phyloP scores from a whole-genome alignment of 1,139 yeast species.

The Ogataea hybrid region DNA sequence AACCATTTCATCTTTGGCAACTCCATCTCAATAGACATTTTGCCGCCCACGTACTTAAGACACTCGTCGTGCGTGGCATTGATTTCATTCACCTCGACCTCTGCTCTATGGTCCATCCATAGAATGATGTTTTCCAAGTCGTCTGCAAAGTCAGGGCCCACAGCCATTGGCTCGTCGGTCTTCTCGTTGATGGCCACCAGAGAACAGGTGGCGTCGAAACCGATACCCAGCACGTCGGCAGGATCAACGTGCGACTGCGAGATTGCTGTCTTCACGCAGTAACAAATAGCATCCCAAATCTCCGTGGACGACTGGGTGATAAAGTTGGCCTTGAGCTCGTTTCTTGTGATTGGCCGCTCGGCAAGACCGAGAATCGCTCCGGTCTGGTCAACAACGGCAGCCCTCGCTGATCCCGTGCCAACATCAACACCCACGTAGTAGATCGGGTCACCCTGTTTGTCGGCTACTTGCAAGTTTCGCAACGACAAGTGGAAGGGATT shows the following conservation, averaged over 20 bases:
- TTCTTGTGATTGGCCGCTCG: slow-evolving; percentile 75
- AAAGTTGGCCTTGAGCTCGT: slow-evolving; percentile 66
- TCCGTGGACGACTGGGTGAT: slow-evolving; percentile 89
- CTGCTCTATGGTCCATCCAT: slow-evolving; percentile 99
- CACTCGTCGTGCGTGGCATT: slow-evolving; percentile 77
- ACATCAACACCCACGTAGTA: slow-evolving; percentile 93
- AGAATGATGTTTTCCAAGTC: slow-evolving; percentile 76
- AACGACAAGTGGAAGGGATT: slow-evolving; percentile 27
- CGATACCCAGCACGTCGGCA: slow-evolving; percentile 71
- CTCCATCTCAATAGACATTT: slow-evolving; percentile 98
- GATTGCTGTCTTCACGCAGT: slow-evolving; percentile 72
- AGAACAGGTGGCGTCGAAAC: slow-evolving; percentile 97
- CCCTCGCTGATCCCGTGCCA: slow-evolving; percentile 96
- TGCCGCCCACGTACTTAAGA: slow-evolving; percentile 92
- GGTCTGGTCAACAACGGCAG: slow-evolving; percentile 79
- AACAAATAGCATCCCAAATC: slow-evolving; percentile 87
- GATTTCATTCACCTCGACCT: slow-evolving; percentile 76
- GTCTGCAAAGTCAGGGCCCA: slow-evolving; percentile 86
- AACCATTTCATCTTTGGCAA: slow-evolving; percentile 97
- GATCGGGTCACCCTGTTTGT: slow-evolving; percentile 33
- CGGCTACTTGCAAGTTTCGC: slow-evolving; percentile 21
- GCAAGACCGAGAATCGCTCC: slow-evolving; percentile 83
- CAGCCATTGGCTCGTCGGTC: slow-evolving; percentile 72
- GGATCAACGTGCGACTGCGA: slow-evolving; percentile 74
- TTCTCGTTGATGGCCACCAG: slow-evolving; percentile 73